Percentiles rank a stretch among this genome's conserved stretches.
Conservation (phyloP, 192 early-diverging fungal genomes). For the Gigaspora rosea region DNA sequence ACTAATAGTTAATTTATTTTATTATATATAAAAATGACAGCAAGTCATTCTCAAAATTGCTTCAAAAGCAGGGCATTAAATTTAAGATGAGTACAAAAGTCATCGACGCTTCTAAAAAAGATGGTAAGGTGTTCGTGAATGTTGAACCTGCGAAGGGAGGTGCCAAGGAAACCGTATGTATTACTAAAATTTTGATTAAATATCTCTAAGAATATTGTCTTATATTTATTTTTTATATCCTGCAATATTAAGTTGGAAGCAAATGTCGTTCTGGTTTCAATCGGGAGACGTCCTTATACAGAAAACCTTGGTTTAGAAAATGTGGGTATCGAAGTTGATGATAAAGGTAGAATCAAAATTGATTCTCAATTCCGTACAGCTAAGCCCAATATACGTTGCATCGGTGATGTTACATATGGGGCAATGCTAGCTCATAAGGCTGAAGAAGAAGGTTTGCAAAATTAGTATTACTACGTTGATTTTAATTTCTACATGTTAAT, state of each 20-base stretch:
- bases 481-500: not conserved
- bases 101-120: slow-evolving; percentile 76
- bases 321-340: slow-evolving; percentile 86
- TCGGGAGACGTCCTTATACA: slow-evolving; percentile 94
- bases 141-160: slow-evolving; percentile 88
- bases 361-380: slow-evolving; percentile 86
- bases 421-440: slow-evolving; percentile 99
- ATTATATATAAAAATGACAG: slow-evolving; percentile 36
- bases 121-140: slow-evolving; percentile 87
- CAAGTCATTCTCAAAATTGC: slow-evolving; percentile 88
- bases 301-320: slow-evolving; percentile 90
- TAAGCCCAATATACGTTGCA: slow-evolving; percentile 86
- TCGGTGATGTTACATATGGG: slow-evolving; percentile 96
- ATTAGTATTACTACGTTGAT: not conserved
- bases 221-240: not conserved
- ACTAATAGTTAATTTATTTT: not conserved
- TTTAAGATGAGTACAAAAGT: slow-evolving; percentile 99
- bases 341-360: slow-evolving; percentile 83
- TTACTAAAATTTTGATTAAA: slow-evolving; percentile 8
- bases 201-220: not conserved
- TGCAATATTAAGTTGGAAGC: slow-evolving; percentile 66
- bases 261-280: slow-evolving; percentile 89
- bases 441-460: slow-evolving; percentile 85
- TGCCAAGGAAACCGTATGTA: slow-evolving; percentile 68
- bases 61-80: slow-evolving; percentile 96